These are phyloP conservation scores for Laguncularia racemosa DNA, from an alignment of 345 rosid species.

Conservation along the genomic window DNA sequence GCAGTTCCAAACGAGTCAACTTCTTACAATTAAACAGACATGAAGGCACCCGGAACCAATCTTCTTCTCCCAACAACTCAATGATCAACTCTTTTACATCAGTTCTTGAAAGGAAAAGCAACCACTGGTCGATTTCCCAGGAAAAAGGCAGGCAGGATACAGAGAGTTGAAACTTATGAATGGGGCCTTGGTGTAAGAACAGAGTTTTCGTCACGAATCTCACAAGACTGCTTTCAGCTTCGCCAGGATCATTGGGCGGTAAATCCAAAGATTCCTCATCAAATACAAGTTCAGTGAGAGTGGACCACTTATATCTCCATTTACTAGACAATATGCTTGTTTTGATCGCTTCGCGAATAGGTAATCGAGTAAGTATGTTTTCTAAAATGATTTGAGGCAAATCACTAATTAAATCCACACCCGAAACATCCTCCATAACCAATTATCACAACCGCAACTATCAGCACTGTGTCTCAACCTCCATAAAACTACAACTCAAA, in stretches of 20 bases:
- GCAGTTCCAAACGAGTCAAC: conserved; percentile 60
- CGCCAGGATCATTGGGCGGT: conserved; percentile 17
- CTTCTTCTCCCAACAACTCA: conserved; percentile 74
- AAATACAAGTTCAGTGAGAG: conserved; percentile 59
- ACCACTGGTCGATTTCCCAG: conserved; percentile 86
- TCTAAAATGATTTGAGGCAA: conserved; percentile 81
- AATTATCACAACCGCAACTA: neutral
- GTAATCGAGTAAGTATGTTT: conserved; percentile 55
- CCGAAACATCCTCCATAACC: conserved; percentile 39
- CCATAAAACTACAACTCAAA: neutral
- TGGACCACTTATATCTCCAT: conserved; percentile 85
- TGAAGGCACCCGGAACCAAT: conserved; percentile 74
- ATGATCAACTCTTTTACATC: conserved; percentile 67
- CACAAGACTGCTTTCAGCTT: conserved; percentile 38
- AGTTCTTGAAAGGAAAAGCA: conserved; percentile 77
- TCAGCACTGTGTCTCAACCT: neutral
- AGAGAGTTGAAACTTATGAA: conserved; percentile 78
- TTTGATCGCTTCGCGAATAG: conserved; percentile 63
- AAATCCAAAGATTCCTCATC: conserved; percentile 48
- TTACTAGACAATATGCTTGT: conserved; percentile 70
- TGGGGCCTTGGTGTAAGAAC: conserved; percentile 86
- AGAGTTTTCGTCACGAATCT: conserved; percentile 57
- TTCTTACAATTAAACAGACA: conserved; percentile 59
- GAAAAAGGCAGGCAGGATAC: conserved; percentile 46
- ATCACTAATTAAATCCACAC: conserved; percentile 53